A percentile compares a stretch with the other conserved stretches of the same genome.
These are phyloP conservation scores for Simmondsia chinensis DNA, from an alignment of 148 eudicot genomes.

Conservation along the genomic window DNA sequence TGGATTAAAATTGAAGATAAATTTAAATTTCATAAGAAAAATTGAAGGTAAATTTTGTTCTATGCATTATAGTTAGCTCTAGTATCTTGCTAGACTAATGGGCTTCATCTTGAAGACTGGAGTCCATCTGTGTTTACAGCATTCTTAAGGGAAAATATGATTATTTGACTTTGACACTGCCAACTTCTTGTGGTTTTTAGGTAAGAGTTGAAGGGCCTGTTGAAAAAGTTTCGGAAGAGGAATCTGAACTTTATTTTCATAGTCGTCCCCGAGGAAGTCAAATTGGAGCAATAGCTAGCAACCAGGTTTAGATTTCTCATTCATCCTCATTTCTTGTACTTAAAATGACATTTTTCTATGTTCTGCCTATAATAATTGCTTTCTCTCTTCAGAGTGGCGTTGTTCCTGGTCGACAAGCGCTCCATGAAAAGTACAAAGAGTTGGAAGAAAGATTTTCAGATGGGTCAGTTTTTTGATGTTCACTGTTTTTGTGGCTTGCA, in stretches of 20 bases:
- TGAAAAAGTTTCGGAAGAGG: conserved; percentile 79
- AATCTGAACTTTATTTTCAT: conserved; percentile 85
- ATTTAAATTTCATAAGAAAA: no score
- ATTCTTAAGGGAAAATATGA: no score
- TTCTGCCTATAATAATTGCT: conserved; percentile 1
- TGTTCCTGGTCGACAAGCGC: conserved; percentile 66
- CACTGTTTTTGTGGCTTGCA: no score
- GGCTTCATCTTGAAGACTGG: no score
- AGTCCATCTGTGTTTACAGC: no score
- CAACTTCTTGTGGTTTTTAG: conserved; percentile 20
- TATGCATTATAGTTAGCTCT: no score
- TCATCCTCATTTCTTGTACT: neutral
- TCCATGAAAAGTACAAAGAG: conserved; percentile 58
- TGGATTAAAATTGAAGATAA: no score
- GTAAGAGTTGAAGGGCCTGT: conserved; percentile 91
- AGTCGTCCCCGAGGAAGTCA: conserved; percentile 98
- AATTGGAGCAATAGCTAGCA: conserved; percentile 94
- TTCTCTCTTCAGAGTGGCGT: conserved; percentile 51
- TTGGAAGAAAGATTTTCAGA: conserved; percentile 68
- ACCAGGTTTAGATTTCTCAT: conserved; percentile 43
- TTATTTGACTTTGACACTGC: neutral
- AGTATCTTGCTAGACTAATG: no score
- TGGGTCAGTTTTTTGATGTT: conserved; percentile 41
- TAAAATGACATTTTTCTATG: neutral
- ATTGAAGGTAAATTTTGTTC: no score